Evolutionary conservation across 2,329 filamentous ascomycete genomes (phyloP).

Genomic region (Xylariaceae sp.): DNA sequence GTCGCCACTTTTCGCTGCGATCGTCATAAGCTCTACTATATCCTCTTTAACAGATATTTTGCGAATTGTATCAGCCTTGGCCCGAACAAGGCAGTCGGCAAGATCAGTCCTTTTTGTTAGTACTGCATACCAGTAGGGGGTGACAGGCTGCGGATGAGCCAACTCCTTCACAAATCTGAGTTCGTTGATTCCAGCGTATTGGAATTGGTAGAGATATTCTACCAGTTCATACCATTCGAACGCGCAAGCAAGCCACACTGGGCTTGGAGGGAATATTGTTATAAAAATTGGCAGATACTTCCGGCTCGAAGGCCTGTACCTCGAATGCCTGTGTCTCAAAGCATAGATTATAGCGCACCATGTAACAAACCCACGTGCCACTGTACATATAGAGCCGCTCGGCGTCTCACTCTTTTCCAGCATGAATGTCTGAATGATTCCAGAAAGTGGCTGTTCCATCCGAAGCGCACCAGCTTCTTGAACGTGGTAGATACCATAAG

Average conservation of each 20-base stretch:
- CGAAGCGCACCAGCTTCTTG: background rate
- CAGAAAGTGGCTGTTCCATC: background rate
- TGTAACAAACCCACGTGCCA: background rate
- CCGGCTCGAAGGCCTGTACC: too few relatives aligned
- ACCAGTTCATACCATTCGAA: slow-evolving; percentile 4
- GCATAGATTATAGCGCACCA: too few relatives aligned
- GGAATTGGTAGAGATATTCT: slow-evolving; percentile 8
- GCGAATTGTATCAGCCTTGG: background rate
- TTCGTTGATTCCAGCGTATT: background rate
- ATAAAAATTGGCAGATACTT: too few relatives aligned
- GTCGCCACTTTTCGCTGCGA: background rate
- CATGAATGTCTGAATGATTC: too few relatives aligned
- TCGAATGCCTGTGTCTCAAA: too few relatives aligned
- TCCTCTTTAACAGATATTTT: background rate
- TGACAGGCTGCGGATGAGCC: too few relatives aligned
- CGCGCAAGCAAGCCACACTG: slow-evolving; percentile 6
- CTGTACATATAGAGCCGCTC: too few relatives aligned
- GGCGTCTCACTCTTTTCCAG: too few relatives aligned
- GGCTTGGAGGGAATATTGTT: background rate
- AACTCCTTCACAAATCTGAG: too few relatives aligned
- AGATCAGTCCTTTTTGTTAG: background rate
- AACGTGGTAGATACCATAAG: slow-evolving; percentile 3
- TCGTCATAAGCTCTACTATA: background rate
- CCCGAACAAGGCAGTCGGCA: background rate
- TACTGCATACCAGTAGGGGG: slow-evolving; percentile 7